Evolutionary conservation across 2,329 filamentous ascomycete genomes (phyloP), one percentile per base, ranked within the genome.

Genomic region (Fusarium euwallaceae): DNA sequence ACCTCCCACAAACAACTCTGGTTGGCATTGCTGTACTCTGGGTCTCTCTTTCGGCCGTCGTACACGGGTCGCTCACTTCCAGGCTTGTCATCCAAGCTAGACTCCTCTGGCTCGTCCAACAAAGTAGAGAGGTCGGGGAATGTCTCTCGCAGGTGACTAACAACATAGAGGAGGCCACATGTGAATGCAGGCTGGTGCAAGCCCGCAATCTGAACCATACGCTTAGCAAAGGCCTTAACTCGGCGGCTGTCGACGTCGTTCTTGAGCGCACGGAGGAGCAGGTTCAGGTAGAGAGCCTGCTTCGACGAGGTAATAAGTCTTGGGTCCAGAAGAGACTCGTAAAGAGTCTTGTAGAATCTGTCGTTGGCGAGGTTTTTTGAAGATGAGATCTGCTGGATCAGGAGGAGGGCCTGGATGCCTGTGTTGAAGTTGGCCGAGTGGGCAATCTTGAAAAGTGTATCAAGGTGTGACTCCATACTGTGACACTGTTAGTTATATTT

Each of bases 371-470:
- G 88, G 78, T 95, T 93, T 81, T 97, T 95, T 4, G 92, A 90
- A 2, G 92, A 88, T 1, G 95, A 94, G 32, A 99, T 89, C 82
- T 98, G 97, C 81, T 98, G 97, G 75, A 99, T 97, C 58, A 99
- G 87, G 85, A 98, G 93, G 74, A 99, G 89, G 37, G 97, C 96
- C 83, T 99, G 97, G 41, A 99, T 94, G 81, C 95, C 97, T 1
- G 97, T 99, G 85, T 98, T 99, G 89, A 99, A 98, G 83, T 99
- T 99, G 66, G 96, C 95, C 1, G 96, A 98, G 84, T 99, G 97
- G 0, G 97, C 97, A 79, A 99, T 97, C 78, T 92, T 92, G 88
- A 98, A 99, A 29, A 99, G 89, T 4, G 96, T 98, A 81, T 98
- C 93, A 67, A 99, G 90, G 80, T 99, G 96, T 68, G 92, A 92